Evolutionary conservation across 441 rosid genomes (phyloP).

Genomic region (Arabidopsis hybrid): DNA sequence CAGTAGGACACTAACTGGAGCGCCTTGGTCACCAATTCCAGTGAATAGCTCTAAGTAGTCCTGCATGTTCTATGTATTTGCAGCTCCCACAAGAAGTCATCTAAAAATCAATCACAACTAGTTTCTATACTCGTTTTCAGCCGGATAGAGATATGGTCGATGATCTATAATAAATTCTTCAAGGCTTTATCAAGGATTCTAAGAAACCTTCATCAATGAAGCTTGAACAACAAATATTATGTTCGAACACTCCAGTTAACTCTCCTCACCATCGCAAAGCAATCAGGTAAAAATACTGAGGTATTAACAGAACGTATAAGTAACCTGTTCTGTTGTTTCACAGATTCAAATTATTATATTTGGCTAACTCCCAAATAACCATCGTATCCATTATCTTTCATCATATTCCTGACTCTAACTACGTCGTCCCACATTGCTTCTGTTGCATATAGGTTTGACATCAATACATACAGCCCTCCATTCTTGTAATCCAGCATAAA

Average conservation of each 20-base stretch:
- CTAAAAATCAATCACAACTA: neutral
- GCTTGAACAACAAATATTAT: constrained; percentile 9
- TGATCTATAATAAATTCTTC: neutral
- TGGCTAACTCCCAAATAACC: constrained; percentile 77
- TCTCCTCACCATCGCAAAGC: neutral
- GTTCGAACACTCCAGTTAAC: neutral
- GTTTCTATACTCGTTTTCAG: neutral
- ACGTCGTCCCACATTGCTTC: constrained; percentile 78
- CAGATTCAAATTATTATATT: constrained; percentile 10
- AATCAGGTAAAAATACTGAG: neutral
- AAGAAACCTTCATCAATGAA: constrained; percentile 5
- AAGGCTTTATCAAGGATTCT: neutral
- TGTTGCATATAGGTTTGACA: constrained; percentile 88
- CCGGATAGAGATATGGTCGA: neutral
- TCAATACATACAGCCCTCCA: constrained; percentile 84
- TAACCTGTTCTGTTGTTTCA: neutral
- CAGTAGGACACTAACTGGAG: neutral
- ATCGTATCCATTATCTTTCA: constrained; percentile 77
- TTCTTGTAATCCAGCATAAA: constrained; percentile 65
- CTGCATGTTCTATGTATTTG: neutral
- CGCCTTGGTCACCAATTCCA: neutral
- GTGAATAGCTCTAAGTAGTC: neutral
- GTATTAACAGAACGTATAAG: neutral
- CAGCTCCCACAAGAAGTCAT: neutral
- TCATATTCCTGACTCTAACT: constrained; percentile 70